Evolutionary conservation across 2,329 filamentous ascomycete genomes (phyloP).

Genomic region (Pseudopithomyces chartarum): DNA sequence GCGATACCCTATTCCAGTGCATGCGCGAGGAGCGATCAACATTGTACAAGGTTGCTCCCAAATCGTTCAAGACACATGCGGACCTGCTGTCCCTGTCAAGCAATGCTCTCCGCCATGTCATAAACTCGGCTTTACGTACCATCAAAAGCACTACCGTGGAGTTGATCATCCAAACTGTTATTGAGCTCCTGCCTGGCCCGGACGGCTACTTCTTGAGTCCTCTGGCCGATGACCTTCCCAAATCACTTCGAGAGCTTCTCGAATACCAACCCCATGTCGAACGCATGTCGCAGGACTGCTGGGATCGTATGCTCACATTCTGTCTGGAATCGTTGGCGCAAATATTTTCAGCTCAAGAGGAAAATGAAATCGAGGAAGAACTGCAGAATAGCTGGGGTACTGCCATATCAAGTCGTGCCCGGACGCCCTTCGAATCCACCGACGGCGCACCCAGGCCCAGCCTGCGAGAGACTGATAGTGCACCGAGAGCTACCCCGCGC

Average conservation of each 20-base stretch:
- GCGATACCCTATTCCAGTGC: constrained; percentile 78
- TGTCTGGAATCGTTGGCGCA: constrained; percentile 66
- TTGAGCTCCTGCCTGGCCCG: constrained; percentile 68
- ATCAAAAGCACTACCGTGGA: constrained; percentile 79
- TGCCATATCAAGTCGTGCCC: constrained; percentile 31
- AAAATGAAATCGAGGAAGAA: constrained; percentile 29
- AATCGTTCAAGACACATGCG: constrained; percentile 26
- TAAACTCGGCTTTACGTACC: constrained; percentile 70
- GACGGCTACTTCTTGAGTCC: constrained; percentile 70
- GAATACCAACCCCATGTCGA: constrained; percentile 79
- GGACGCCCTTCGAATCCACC: constrained; percentile 37
- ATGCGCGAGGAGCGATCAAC: constrained; percentile 69
- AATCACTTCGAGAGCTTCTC: constrained; percentile 72
- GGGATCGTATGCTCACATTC: constrained; percentile 73
- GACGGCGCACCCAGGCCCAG: constrained; percentile 32
- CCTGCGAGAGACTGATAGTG: constrained; percentile 29
- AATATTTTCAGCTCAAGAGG: constrained; percentile 30
- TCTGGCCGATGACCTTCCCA: constrained; percentile 77
- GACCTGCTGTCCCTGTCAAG: constrained; percentile 71
- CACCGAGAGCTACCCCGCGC: constrained; percentile 31
- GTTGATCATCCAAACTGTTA: constrained; percentile 80
- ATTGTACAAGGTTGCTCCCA: constrained; percentile 57
- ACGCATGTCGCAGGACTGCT: constrained; percentile 70
- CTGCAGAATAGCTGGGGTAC: constrained; percentile 35
- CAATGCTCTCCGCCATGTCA: constrained; percentile 70